Evolutionary conservation across 345 rosid genomes (phyloP).

Genomic region (Firmiana major): DNA sequence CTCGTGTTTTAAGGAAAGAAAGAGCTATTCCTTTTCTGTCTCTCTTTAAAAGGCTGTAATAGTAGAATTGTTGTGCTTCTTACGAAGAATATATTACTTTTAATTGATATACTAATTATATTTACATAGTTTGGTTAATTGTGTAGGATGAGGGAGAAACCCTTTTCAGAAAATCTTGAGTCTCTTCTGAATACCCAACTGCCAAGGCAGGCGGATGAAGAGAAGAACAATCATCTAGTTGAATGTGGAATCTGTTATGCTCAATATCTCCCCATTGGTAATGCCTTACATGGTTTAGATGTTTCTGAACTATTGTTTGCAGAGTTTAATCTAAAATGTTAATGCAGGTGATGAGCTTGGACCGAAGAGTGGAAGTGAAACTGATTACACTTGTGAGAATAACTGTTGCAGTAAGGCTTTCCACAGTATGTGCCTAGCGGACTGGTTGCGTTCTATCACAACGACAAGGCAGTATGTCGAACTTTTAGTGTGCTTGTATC

Average conservation of each 20-base stretch:
- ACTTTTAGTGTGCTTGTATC: conserved; percentile 9
- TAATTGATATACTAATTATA: neutral
- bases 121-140: conserved; percentile 8
- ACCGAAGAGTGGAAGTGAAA: conserved; percentile 46
- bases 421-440: conserved; percentile 65
- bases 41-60: neutral
- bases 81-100: neutral
- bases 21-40: neutral
- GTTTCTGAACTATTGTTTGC: conserved; percentile 7
- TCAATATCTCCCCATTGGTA: conserved; percentile 68
- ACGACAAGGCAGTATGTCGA: conserved; percentile 74
- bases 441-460: conserved; percentile 81
- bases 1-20: neutral
- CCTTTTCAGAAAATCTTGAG: conserved; percentile 54
- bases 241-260: conserved; percentile 89
- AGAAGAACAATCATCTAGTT: conserved; percentile 37
- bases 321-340: conserved; percentile 15
- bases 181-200: conserved; percentile 46
- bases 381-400: conserved; percentile 75
- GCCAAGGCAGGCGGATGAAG: conserved; percentile 37
- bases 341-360: conserved; percentile 65
- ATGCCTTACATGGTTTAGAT: neutral
- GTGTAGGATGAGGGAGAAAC: conserved; percentile 49
- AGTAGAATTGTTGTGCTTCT: neutral
- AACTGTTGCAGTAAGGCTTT: conserved; percentile 62